A percentile compares a stretch with the other conserved stretches of the same genome.
phyloP scores from a whole-genome alignment of 2,329 filamentous ascomycete species.

The Paracoccidioides brasiliensis region DNA sequence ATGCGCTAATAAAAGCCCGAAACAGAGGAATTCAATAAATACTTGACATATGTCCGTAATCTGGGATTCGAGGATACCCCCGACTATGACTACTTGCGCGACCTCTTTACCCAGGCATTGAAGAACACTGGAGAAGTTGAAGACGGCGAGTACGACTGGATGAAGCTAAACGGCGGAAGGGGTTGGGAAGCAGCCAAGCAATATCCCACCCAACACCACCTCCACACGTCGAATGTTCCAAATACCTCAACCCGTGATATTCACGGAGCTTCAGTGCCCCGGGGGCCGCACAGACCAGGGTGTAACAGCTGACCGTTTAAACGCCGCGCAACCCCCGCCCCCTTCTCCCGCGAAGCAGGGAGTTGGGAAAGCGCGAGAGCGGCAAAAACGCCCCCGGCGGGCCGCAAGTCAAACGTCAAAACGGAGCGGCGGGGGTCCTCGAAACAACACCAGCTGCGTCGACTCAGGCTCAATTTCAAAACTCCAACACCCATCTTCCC shows the following conservation, averaged over 20 bases:
- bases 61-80: constrained; percentile 96
- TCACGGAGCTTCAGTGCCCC: constrained; percentile 54
- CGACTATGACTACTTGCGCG: constrained; percentile 94
- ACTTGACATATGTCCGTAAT: constrained; percentile 92
- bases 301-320: constrained; percentile 78
- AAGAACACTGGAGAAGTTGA: constrained; percentile 92
- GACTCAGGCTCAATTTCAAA: constrained; percentile 92
- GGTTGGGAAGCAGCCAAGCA: constrained; percentile 75
- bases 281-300: constrained; percentile 46
- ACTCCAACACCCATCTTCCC: constrained; percentile 78
- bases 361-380: constrained; percentile 58
- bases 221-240: constrained; percentile 68
- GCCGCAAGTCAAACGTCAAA: constrained; percentile 62
- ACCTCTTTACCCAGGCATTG: constrained; percentile 88
- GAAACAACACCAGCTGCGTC: constrained; percentile 75
- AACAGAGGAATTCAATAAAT: constrained; percentile 87
- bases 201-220: constrained; percentile 56
- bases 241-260: constrained; percentile 77
- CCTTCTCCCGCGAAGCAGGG: constrained; percentile 67
- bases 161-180: constrained; percentile 91
- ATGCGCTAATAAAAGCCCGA: neutral
- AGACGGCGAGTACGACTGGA: constrained; percentile 99
- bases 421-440: constrained; percentile 33
- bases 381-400: constrained; percentile 67
- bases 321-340: constrained; percentile 81